Conservation (phyloP, 83 land plant species). For the Isoetes engelmannii region DNA sequence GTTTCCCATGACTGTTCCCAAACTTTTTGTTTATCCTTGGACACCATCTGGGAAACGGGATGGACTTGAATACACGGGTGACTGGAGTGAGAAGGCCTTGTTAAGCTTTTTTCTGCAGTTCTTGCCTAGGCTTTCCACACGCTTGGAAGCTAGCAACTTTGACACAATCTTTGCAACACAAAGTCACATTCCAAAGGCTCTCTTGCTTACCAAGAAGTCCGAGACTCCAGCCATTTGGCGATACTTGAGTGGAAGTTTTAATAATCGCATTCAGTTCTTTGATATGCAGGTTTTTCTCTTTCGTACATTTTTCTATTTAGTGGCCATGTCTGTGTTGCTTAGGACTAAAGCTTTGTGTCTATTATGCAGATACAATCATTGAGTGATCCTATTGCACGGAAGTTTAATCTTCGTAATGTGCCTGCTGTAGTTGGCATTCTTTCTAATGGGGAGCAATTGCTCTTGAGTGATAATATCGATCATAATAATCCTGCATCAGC, state of each 20-base stretch:
- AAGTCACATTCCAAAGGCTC: constrained; percentile 39
- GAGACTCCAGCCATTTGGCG: constrained; percentile 79
- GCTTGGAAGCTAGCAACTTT: constrained; percentile 26
- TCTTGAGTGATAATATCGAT: constrained; percentile 34
- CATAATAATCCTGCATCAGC: constrained; percentile 40
- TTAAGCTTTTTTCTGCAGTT: constrained; percentile 46
- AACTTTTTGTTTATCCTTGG: constrained; percentile 48
- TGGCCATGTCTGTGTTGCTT: background rate
- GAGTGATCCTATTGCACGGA: constrained; percentile 31
- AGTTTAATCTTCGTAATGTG: constrained; percentile 49
- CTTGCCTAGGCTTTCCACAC: constrained; percentile 57
- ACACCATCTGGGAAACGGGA: constrained; percentile 34
- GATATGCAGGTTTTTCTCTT: constrained; percentile 47
- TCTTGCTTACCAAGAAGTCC: constrained; percentile 63
- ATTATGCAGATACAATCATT: background rate
- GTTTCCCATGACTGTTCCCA: constrained; percentile 27
- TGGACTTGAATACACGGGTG: constrained; percentile 52
- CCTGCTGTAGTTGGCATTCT: constrained; percentile 77
- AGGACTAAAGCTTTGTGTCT: background rate
- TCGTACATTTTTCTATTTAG: background rate
- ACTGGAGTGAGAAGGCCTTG: constrained; percentile 37
- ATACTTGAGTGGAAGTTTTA: constrained; percentile 67
- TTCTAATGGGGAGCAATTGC: constrained; percentile 46
- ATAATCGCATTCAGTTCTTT: constrained; percentile 52
- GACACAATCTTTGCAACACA: constrained; percentile 26